Evolutionary conservation across 2,329 filamentous ascomycete genomes (phyloP), one percentile per base, ranked within the genome.

Genomic region (Phialemonium atrogriseum): DNA sequence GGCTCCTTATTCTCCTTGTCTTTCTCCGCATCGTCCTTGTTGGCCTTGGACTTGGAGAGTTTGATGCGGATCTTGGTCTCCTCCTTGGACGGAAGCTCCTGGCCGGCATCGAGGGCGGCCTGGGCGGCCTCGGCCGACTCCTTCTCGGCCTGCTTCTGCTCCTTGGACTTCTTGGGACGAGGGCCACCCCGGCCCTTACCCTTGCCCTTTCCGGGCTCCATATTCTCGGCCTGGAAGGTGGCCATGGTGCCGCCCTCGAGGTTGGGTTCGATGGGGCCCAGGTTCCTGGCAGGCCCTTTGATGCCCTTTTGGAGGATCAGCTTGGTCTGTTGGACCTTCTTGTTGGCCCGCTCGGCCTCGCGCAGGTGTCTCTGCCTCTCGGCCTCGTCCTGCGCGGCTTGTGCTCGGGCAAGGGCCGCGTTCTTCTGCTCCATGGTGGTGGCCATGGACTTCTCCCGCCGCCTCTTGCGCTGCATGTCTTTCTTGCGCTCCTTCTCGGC

Each of bases 401-500:
- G 73, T 8, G 88, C 85, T 43, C 81, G 81, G 40, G 81, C 78
- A 26, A 94, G 67, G 4, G 86, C 84, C 4, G 82, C 76, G 41
- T 91, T 84, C 61, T 93, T 91, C 52, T 87, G 80, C 52, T 95
- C 89, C 47, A 93, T 83, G 6, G 87, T 89, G 37, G 93, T 82
- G 4, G 87, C 87, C 68, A 95, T 87, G 5, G 89, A 94, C 64
- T 95, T 95, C 55, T 96, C 89, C 12, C 91, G 82, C 25, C 91
- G 80, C 38, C 91, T 77, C 64, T 96, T 98, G 41, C 91, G 83
- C 56, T 98, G 91, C 86, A 98, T 96, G 52, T 98, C 91, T 65
- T 98, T 98, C 67, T 98, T 98, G 43, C 91, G 85, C 60, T 98
- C 91, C 62, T 98, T 98, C 58, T 98, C 91, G 39, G 89, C 87